phyloP scores from a whole-genome alignment of 441 rosid species.

The Capsella rubella region DNA sequence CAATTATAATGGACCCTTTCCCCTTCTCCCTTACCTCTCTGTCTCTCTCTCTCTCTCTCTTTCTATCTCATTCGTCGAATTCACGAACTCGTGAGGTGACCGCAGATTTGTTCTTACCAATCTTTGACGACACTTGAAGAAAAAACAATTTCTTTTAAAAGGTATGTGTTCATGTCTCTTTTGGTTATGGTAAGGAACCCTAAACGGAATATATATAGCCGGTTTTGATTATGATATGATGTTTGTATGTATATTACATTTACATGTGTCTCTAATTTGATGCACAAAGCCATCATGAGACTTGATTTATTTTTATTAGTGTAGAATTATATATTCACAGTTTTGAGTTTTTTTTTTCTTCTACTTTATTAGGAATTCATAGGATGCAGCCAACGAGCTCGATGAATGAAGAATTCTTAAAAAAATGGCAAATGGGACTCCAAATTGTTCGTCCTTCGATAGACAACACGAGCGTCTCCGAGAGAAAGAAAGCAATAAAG shows the following conservation, averaged over 20 bases:
- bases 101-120: conserved; percentile 24
- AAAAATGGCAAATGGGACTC: conserved; percentile 79
- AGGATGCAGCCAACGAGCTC: conserved; percentile 63
- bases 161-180: conserved; percentile 41
- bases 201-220: conserved; percentile 1
- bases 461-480: conserved; percentile 55
- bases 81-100: conserved; percentile 32
- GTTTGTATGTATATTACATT: conserved; percentile 24
- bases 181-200: conserved; percentile 32
- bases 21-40: conserved; percentile 44
- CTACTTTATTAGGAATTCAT: neutral
- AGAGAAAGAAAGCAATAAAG: conserved; percentile 79
- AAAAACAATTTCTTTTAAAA: neutral
- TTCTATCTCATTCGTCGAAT: conserved; percentile 23
- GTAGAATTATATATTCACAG: neutral
- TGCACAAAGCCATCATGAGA: conserved; percentile 1
- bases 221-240: conserved; percentile 19
- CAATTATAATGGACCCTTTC: conserved; percentile 56
- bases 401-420: conserved; percentile 69
- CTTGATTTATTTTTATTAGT: conserved; percentile 3
- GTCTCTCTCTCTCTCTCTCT: conserved; percentile 4
- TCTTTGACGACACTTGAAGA: conserved; percentile 25
- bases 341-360: neutral
- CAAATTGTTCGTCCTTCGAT: conserved; percentile 49
- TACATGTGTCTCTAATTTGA: conserved; percentile 11